Evolutionary conservation across 139 green algal species (phyloP).

Genomic region (Coelastrella sp.): DNA sequence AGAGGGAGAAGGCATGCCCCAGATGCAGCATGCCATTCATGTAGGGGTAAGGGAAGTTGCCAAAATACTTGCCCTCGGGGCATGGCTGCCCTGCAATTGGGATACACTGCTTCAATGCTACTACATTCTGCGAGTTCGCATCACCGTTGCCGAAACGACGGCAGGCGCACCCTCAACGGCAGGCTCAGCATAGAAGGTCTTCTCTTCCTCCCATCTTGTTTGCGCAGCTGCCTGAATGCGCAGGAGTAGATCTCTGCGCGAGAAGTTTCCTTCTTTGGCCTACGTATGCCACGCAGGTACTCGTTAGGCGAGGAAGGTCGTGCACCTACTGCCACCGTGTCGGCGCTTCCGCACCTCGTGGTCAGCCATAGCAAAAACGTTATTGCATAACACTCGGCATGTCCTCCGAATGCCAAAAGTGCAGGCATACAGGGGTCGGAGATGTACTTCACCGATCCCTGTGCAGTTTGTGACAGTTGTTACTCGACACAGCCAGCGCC

Average conservation of each 20-base stretch:
- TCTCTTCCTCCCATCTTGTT: slow-evolving; percentile 84
- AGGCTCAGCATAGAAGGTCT: slow-evolving; percentile 91
- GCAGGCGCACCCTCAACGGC: slow-evolving; percentile 63
- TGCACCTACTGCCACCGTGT: background rate
- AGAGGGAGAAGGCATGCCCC: slow-evolving; percentile 98
- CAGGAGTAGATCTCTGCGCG: slow-evolving; percentile 88
- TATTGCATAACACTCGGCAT: background rate
- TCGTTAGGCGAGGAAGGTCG: background rate
- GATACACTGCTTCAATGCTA: background rate
- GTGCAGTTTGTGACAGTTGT: background rate
- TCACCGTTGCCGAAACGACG: background rate
- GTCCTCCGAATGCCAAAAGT: too few relatives aligned
- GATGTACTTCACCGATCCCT: background rate
- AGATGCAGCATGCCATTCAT: slow-evolving; percentile 99
- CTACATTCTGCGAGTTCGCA: background rate
- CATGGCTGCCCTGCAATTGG: slow-evolving; percentile 30
- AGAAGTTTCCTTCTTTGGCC: slow-evolving; percentile 55
- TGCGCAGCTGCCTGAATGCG: slow-evolving; percentile 84
- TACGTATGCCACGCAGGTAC: background rate
- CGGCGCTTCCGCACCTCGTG: background rate
- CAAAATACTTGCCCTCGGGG: slow-evolving; percentile 94
- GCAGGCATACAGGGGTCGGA: background rate
- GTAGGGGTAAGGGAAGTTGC: slow-evolving; percentile 99
- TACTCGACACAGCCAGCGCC: background rate
- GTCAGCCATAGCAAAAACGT: background rate